A percentile compares a stretch with the other conserved stretches of the same genome.
Evolutionary conservation across 768 basidiomycete species (phyloP).

Genomic region (Hericium erinaceus): DNA sequence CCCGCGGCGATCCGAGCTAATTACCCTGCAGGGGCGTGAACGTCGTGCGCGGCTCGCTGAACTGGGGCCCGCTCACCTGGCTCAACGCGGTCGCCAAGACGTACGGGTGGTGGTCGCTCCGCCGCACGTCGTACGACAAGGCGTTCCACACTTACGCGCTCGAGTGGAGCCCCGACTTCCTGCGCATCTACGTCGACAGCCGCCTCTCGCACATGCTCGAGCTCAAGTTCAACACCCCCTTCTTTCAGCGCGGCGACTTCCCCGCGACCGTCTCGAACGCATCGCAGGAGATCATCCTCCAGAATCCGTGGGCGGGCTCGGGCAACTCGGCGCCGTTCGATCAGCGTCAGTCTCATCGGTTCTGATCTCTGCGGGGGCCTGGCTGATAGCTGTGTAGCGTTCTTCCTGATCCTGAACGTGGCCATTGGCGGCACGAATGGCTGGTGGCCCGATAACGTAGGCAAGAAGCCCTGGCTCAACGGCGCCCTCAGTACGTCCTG

Average conservation of each 20-base stretch:
- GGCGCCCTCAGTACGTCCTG: conserved; percentile 32
- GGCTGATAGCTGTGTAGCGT: conserved; percentile 32
- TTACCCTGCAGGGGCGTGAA: conserved; percentile 25
- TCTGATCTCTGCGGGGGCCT: neutral
- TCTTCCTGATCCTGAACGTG: conserved; percentile 80
- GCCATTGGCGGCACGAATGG: conserved; percentile 86
- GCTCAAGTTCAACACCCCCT: conserved; percentile 63
- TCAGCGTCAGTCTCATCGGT: conserved; percentile 36
- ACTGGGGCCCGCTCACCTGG: conserved; percentile 37
- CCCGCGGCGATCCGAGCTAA: too few species aligned
- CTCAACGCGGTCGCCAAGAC: conserved; percentile 50
- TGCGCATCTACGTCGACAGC: conserved; percentile 82
- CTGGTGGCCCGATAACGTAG: conserved; percentile 81
- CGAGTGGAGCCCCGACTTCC: conserved; percentile 78
- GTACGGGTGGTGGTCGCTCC: conserved; percentile 65
- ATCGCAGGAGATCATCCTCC: conserved; percentile 48
- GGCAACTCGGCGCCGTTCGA: conserved; percentile 74
- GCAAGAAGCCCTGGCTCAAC: conserved; percentile 76
- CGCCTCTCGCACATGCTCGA: conserved; percentile 66
- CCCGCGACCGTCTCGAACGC: conserved; percentile 51
- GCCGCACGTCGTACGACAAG: conserved; percentile 57
- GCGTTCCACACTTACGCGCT: conserved; percentile 77
- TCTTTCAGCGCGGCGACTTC: conserved; percentile 70
- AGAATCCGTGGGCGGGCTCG: conserved; percentile 73
- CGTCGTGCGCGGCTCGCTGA: conserved; percentile 34